These are phyloP conservation scores for Penicillium maclennaniae DNA, from an alignment of 495 filamentous ascomycete species.

Conservation along the genomic window DNA sequence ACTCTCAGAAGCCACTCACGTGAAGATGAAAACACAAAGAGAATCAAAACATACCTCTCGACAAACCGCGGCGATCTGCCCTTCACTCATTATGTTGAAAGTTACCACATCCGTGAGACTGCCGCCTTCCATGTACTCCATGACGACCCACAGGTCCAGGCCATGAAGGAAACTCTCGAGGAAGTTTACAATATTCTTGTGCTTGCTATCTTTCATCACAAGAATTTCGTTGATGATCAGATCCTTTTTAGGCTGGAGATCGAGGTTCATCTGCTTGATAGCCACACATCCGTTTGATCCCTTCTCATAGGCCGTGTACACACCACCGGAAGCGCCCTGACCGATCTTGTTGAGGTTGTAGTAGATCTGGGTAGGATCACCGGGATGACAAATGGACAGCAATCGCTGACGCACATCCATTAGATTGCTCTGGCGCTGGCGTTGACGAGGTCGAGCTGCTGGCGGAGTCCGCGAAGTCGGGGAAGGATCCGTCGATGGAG, in stretches of 20 bases:
- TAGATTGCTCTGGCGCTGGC: conserved; percentile 65
- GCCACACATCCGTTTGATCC: conserved; percentile 83
- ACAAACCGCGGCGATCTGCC: conserved; percentile 93
- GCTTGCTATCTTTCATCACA: conserved; percentile 98
- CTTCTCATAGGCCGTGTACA: conserved; percentile 86
- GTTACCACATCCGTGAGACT: conserved; percentile 97
- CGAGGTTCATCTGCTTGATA: conserved; percentile 99
- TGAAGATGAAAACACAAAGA: not conserved
- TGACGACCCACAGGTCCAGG: conserved; percentile 95
- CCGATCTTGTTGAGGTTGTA: conserved; percentile 91
- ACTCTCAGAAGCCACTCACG: conserved; percentile 6
- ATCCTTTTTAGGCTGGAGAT: conserved; percentile 98
- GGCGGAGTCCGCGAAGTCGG: conserved; percentile 55
- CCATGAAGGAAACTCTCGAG: conserved; percentile 89
- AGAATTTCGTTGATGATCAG: conserved; percentile 98
- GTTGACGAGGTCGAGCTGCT: conserved; percentile 68
- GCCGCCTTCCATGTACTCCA: conserved; percentile 99
- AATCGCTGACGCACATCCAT: conserved; percentile 81
- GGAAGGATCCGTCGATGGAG: conserved; percentile 28
- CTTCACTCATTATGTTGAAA: conserved; percentile 97
- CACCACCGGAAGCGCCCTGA: conserved; percentile 93
- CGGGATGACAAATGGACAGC: conserved; percentile 82
- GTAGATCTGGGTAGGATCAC: conserved; percentile 84
- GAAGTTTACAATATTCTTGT: conserved; percentile 99
- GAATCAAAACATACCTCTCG: conserved; percentile 59